These are phyloP conservation scores for Penicillium atrosanguineum DNA, from an alignment of 495 filamentous ascomycete species.

Conservation along the genomic window DNA sequence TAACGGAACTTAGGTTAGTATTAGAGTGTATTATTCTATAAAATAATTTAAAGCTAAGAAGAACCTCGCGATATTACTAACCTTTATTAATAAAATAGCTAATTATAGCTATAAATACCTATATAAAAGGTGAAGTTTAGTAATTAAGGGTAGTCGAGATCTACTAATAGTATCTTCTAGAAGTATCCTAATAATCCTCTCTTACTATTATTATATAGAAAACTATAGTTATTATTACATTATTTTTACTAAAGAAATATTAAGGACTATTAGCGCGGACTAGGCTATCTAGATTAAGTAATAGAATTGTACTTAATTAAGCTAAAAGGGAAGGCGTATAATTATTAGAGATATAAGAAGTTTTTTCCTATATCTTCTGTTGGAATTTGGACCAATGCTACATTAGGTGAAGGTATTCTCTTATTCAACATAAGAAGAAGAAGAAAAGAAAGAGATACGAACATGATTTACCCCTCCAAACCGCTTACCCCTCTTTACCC, in stretches of 20 bases:
- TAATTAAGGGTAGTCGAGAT: background rate
- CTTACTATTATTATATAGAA: no score
- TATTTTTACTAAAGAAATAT: no score
- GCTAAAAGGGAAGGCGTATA: background rate
- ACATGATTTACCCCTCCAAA: no score
- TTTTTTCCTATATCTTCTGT: background rate
- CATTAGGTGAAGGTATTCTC: no score
- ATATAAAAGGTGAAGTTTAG: background rate
- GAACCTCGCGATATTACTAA: background rate
- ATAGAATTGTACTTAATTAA: background rate
- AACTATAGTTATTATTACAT: no score
- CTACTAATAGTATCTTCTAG: background rate
- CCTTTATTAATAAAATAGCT: background rate
- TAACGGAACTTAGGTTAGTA: background rate
- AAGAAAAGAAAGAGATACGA: no score
- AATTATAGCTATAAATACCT: background rate
- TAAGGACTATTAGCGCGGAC: no score
- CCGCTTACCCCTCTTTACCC: no score
- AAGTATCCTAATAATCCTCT: background rate
- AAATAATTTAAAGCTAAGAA: background rate
- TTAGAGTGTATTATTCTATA: background rate
- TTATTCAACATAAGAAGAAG: no score
- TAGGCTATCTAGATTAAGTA: background rate
- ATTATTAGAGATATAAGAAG: no score
- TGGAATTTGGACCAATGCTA: no score